A percentile compares a stretch with the other conserved stretches of the same genome.
Evolutionary conservation across 495 filamentous ascomycete genomes (phyloP).

Genomic region (Penicillium turbatum): DNA sequence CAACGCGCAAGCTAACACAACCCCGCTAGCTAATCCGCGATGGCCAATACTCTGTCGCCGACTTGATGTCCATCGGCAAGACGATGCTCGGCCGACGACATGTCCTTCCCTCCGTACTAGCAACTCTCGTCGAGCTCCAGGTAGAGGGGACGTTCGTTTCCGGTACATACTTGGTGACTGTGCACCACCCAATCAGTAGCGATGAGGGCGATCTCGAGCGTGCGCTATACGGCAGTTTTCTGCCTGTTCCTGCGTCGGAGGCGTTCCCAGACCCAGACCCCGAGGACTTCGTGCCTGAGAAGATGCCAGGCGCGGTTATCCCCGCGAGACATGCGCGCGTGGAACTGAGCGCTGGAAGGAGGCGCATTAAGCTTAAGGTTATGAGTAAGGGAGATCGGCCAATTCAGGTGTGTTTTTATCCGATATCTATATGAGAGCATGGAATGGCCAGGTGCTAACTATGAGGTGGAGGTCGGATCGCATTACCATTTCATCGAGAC

Average conservation of each 20-base stretch:
- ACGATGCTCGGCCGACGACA: slow-evolving; percentile 93
- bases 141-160: slow-evolving; percentile 90
- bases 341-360: slow-evolving; percentile 67
- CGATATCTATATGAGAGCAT: too few relatives aligned
- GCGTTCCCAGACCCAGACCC: slow-evolving; percentile 61
- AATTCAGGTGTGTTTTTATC: slow-evolving; percentile 59
- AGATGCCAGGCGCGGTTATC: slow-evolving; percentile 76
- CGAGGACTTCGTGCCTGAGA: slow-evolving; percentile 57
- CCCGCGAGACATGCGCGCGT: slow-evolving; percentile 61
- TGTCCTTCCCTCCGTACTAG: slow-evolving; percentile 76
- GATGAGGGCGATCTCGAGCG: slow-evolving; percentile 83
- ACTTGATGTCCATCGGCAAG: slow-evolving; percentile 87
- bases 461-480: slow-evolving; percentile 61
- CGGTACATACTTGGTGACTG: slow-evolving; percentile 92
- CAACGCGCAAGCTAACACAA: not conserved
- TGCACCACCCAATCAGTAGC: slow-evolving; percentile 82
- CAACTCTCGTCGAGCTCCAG: slow-evolving; percentile 76
- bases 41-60: slow-evolving; percentile 86
- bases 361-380: slow-evolving; percentile 68
- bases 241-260: slow-evolving; percentile 69
- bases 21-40: slow-evolving; percentile 76
- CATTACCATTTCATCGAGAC: slow-evolving; percentile 97
- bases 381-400: slow-evolving; percentile 88
- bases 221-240: slow-evolving; percentile 88
- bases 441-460: not conserved